These are phyloP conservation scores for Dictyophora rubrovolvata DNA, from an alignment of 768 basidiomycete species.

Conservation along the genomic window DNA sequence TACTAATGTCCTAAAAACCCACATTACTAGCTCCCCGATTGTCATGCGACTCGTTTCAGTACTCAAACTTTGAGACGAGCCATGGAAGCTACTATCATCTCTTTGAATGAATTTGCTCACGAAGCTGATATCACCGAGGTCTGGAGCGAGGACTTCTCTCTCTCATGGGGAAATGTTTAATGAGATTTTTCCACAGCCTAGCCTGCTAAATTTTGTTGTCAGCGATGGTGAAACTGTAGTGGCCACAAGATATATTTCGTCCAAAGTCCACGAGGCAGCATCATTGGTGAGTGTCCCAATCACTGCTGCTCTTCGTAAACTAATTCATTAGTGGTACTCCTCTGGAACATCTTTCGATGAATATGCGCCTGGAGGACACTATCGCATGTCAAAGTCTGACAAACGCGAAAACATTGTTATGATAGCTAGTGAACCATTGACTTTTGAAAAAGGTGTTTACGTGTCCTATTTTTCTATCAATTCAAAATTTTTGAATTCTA, in stretches of 20 bases:
- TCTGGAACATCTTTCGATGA: slow-evolving; percentile 93
- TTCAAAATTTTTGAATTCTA: background rate
- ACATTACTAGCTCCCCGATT: slow-evolving; percentile 59
- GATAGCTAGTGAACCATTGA: slow-evolving; percentile 90
- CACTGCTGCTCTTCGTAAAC: slow-evolving; percentile 5
- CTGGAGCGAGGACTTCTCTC: slow-evolving; percentile 8
- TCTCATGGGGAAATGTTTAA: background rate
- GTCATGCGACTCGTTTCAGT: slow-evolving; percentile 65
- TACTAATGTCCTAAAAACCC: background rate
- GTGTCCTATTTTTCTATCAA: background rate
- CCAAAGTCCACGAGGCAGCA: slow-evolving; percentile 83
- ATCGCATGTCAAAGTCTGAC: slow-evolving; percentile 92
- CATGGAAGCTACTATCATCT: slow-evolving; percentile 80
- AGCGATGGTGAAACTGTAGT: slow-evolving; percentile 93
- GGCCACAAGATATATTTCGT: slow-evolving; percentile 91
- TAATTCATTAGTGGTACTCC: slow-evolving; percentile 67
- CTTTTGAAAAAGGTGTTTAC: slow-evolving; percentile 78
- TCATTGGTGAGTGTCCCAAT: slow-evolving; percentile 50
- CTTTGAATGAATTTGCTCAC: slow-evolving; percentile 66
- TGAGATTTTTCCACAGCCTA: slow-evolving; percentile 41
- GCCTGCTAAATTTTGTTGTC: slow-evolving; percentile 91
- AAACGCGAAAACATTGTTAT: slow-evolving; percentile 95
- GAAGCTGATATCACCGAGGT: slow-evolving; percentile 69
- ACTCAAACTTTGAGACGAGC: slow-evolving; percentile 64
- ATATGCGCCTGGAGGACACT: slow-evolving; percentile 79